A percentile compares a stretch with the other conserved stretches of the same genome.
Conservation (phyloP, 257 asterid species). For the Dorcoceras hygrometricum region DNA sequence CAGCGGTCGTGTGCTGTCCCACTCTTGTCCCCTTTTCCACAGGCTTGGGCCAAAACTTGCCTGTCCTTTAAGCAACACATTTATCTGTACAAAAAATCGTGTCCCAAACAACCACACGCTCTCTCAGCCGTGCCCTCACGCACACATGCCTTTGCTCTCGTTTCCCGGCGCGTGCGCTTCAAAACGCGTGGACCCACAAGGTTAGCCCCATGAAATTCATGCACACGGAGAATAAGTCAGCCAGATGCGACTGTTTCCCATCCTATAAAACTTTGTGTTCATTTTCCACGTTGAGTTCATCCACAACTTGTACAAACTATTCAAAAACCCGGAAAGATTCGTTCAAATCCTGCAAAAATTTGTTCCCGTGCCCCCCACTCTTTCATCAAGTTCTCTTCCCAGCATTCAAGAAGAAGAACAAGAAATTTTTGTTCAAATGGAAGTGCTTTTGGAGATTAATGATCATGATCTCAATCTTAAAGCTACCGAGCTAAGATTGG, state of each 20-base stretch:
- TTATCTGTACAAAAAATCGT: slow-evolving; percentile 21
- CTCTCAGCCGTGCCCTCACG: background rate
- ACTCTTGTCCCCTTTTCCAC: slow-evolving; percentile 7
- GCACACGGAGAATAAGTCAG: slow-evolving; percentile 30
- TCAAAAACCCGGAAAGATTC: background rate
- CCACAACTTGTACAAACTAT: slow-evolving; percentile 11
- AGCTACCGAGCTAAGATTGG: slow-evolving; percentile 74
- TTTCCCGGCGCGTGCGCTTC: slow-evolving; percentile 17
- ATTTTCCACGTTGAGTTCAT: slow-evolving; percentile 15
- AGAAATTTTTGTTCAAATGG: slow-evolving; percentile 25
- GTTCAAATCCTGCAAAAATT: background rate
- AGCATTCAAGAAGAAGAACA: background rate
- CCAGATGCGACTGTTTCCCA: slow-evolving; percentile 14
- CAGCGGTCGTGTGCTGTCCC: background rate
- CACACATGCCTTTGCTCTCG: background rate
- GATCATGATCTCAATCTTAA: slow-evolving; percentile 53
- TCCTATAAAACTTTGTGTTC: slow-evolving; percentile 27
- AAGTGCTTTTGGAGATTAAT: slow-evolving; percentile 27
- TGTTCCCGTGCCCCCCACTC: background rate
- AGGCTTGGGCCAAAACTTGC: slow-evolving; percentile 22
- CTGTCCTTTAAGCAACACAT: slow-evolving; percentile 27
- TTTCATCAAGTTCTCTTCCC: background rate
- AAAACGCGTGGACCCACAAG: slow-evolving; percentile 24
- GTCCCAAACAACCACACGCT: slow-evolving; percentile 29
- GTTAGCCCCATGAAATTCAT: slow-evolving; percentile 18